phyloP scores from a whole-genome alignment of 2,329 filamentous ascomycete species.

The Curvularia sp. region DNA sequence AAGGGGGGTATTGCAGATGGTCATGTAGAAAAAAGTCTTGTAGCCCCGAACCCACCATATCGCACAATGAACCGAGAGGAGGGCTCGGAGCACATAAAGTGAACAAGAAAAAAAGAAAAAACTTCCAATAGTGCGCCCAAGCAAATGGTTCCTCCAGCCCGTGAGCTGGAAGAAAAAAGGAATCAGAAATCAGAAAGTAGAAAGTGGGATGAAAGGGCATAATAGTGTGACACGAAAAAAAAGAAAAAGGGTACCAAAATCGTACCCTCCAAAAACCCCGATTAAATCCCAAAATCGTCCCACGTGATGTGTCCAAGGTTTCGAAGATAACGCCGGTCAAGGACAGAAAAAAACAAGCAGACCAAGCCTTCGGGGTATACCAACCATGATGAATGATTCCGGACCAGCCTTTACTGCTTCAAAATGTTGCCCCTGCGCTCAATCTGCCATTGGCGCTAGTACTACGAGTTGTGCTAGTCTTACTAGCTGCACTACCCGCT shows the following conservation, averaged over 20 bases:
- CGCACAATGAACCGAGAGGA: neutral
- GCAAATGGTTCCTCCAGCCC: neutral
- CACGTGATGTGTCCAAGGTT: conserved; percentile 1
- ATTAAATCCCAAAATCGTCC: conserved; percentile 6
- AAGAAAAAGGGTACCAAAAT: neutral
- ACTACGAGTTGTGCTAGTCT: conserved; percentile 16
- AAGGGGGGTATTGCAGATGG: conserved; percentile 2
- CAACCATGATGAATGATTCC: conserved; percentile 9
- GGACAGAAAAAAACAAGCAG: neutral
- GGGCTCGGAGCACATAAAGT: neutral
- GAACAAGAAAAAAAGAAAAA: neutral
- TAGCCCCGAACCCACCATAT: neutral
- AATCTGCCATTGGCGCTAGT: conserved; percentile 20
- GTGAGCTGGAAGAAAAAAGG: neutral
- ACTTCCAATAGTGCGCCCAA: neutral
- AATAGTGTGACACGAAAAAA: neutral
- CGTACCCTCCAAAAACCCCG: neutral
- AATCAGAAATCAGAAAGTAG: neutral
- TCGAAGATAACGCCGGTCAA: conserved; percentile 1
- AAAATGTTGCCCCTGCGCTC: conserved; percentile 8
- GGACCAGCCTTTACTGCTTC: conserved; percentile 4
- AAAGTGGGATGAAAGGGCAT: neutral
- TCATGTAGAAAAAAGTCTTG: neutral
- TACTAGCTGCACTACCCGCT: conserved; percentile 21
- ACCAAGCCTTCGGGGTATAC: conserved; percentile 9